Evolutionary conservation across 495 filamentous ascomycete species (phyloP).

Genomic region (Hypoxylon rickii): DNA sequence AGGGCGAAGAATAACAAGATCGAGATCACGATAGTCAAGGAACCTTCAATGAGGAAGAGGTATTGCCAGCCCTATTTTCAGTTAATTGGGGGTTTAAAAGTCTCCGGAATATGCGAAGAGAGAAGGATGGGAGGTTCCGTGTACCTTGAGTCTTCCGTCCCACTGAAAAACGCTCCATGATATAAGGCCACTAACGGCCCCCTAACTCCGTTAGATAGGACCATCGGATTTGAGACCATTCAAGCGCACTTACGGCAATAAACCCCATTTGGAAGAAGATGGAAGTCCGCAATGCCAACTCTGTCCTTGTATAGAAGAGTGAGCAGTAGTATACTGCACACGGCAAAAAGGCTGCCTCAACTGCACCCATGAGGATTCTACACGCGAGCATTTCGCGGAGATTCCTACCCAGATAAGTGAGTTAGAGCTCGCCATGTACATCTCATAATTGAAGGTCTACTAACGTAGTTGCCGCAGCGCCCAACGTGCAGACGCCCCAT

Average conservation of each 20-base stretch:
- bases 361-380: conserved; percentile 57
- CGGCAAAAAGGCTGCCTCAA: conserved; percentile 46
- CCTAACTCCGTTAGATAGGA: too few species aligned
- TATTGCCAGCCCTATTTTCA: too few species aligned
- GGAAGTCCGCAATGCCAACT: conserved; percentile 38
- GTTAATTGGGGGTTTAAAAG: too few species aligned
- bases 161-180: conserved; percentile 38
- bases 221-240: too few species aligned
- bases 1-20: conserved; percentile 11
- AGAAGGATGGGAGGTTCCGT: too few species aligned
- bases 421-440: too few species aligned
- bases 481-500: conserved; percentile 47
- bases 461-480: conserved; percentile 40
- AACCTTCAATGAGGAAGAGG: conserved; percentile 22
- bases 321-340: conserved; percentile 40
- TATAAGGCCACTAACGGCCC: conserved; percentile 53
- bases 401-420: too few species aligned
- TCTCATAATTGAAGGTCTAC: too few species aligned
- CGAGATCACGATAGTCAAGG: conserved; percentile 31
- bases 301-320: conserved; percentile 48
- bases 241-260: too few species aligned
- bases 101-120: too few species aligned
- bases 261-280: conserved; percentile 30
- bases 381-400: conserved; percentile 50
- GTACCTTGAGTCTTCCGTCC: too few species aligned